Base-by-base conservation (phyloP, 805 yeast species). In the Metschnikowia gruessii region DNA sequence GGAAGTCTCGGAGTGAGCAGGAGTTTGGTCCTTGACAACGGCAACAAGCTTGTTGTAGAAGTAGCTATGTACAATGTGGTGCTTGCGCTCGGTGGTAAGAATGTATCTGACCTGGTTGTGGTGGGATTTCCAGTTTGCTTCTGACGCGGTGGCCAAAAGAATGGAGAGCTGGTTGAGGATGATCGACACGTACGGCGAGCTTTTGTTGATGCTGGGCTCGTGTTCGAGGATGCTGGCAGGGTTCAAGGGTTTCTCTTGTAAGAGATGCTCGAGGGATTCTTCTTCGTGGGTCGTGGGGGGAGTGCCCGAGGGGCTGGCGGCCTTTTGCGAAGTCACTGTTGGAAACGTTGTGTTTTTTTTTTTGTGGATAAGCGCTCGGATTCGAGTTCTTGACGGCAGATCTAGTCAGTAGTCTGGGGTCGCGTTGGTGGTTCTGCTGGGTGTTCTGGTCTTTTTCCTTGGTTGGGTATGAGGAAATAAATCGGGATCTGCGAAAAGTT, bases 111-210 rank as follows among this genome's bases (percentile, higher is more conserved):
- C 79, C 58, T 82, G 79, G 33, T 59, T 55, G 40, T 62, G 58
- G 22, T 74, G 66, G 17, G 64, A 49, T 19, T 63, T 65, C 58
- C 74, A 69, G 61, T 74, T 75, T 18, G 64, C 62, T 19, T 63
- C 63, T 28, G 69, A 61, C 50, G 75, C 63, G 18, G 78, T 72
- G 32, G 77, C 66, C 41, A 76, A 65, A 40, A 82, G 64, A 40
- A 82, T 69, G 16, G 78, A 70, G 35, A 83, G 58, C 62, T 83
- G 88, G 30, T 81, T 75, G 48, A 74, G 58, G 37, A 75, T 63
- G 42, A 78, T 69, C 50, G 64, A 65, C 48, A 61, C 59, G 47
- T 68, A 53, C 55, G 29, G 45, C 15, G 49, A 26, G 37, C 40
- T 41, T n/a, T 36, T 40, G 16, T 21, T 16, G 36, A 69, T 73